These are phyloP conservation scores for Suillus plorans DNA, from an alignment of 768 basidiomycete species.

Conservation along the genomic window DNA sequence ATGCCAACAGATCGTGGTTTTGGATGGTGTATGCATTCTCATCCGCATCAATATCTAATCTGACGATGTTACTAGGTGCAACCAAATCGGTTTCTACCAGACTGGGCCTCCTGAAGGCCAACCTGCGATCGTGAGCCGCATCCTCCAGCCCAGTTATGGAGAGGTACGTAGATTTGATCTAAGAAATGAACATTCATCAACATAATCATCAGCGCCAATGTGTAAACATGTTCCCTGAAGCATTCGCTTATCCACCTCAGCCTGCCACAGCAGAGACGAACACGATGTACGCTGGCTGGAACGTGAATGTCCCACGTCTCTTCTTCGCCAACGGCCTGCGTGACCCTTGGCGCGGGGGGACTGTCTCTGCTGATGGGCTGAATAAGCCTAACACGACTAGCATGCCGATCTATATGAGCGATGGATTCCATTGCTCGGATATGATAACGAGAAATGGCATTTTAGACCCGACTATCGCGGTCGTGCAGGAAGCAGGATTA, in stretches of 20 bases:
- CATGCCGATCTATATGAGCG: conserved; percentile 57
- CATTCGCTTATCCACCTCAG: conserved; percentile 47
- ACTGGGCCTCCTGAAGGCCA: conserved; percentile 37
- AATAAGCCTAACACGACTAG: conserved; percentile 44
- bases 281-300: conserved; percentile 60
- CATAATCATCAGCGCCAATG: conserved; percentile 55
- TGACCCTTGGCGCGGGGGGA: conserved; percentile 72
- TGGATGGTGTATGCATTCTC: conserved; percentile 59
- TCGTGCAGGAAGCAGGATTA: conserved; percentile 55
- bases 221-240: conserved; percentile 61
- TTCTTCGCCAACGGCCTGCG: conserved; percentile 69
- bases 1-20: conserved; percentile 60
- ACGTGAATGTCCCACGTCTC: conserved; percentile 52
- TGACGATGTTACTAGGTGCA: conserved; percentile 46
- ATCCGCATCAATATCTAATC: background rate
- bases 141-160: conserved; percentile 28
- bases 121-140: conserved; percentile 35
- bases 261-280: conserved; percentile 48
- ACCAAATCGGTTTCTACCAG: conserved; percentile 59
- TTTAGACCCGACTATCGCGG: conserved; percentile 48
- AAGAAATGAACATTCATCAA: background rate
- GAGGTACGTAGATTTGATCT: conserved; percentile 21
- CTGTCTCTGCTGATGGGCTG: conserved; percentile 57
- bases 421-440: conserved; percentile 73
- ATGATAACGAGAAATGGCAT: conserved; percentile 39